Evolutionary conservation across 768 basidiomycete genomes (phyloP).

Genomic region (Porpolomopsis calyptriformis): DNA sequence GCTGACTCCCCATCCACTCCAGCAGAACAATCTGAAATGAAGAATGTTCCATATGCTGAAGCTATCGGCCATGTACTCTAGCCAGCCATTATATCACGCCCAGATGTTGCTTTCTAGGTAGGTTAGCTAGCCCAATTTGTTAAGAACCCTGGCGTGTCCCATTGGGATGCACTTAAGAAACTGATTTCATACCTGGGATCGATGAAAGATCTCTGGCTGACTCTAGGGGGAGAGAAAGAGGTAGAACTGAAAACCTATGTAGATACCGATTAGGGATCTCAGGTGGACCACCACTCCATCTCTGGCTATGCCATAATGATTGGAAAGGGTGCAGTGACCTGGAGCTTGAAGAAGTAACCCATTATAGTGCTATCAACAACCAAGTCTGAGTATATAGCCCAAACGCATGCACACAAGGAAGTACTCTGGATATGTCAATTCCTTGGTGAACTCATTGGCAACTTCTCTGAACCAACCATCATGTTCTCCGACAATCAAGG

Average conservation of each 20-base stretch:
- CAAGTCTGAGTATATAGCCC: slow-evolving; percentile 13
- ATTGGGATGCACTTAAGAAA: too few relatives aligned
- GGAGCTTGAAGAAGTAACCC: too few relatives aligned
- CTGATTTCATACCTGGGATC: too few relatives aligned
- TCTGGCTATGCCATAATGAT: slow-evolving; percentile 19
- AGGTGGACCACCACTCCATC: slow-evolving; percentile 14
- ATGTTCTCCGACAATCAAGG: slow-evolving; percentile 11
- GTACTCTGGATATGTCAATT: slow-evolving; percentile 19
- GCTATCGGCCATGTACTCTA: too few relatives aligned
- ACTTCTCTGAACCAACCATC: slow-evolving; percentile 3
- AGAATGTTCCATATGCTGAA: too few relatives aligned
- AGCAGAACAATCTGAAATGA: too few relatives aligned
- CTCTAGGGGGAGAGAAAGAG: too few relatives aligned
- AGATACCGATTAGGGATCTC: slow-evolving; percentile 10
- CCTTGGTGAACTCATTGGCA: slow-evolving; percentile 12
- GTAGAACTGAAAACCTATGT: slow-evolving; percentile 1
- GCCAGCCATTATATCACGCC: too few relatives aligned
- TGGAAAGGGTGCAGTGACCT: too few relatives aligned
- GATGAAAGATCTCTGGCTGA: too few relatives aligned
- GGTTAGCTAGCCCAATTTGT: slow-evolving; percentile 19
- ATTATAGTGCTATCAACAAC: slow-evolving; percentile 11
- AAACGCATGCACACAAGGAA: slow-evolving; percentile 12
- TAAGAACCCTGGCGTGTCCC: too few relatives aligned
- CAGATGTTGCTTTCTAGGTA: slow-evolving; percentile 21
- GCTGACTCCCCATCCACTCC: too few relatives aligned